Conservation (phyloP, 2,329 filamentous ascomycete genomes). For the Trichoderma sp. region DNA sequence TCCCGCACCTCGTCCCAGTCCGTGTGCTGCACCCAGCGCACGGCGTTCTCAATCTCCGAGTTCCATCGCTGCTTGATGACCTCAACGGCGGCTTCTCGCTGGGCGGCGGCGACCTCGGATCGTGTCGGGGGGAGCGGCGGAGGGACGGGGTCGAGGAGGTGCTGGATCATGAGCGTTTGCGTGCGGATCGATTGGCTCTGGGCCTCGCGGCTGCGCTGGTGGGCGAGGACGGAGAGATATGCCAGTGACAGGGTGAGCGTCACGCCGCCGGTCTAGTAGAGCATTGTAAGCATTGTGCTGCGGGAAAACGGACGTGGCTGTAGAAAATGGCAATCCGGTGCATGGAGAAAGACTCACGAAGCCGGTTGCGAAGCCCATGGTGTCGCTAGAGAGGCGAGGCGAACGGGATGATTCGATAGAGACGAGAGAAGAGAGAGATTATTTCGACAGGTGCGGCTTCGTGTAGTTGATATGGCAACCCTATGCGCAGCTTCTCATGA, state of each 20-base stretch:
- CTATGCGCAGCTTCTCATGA: conserved; percentile 40
- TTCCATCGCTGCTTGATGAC: conserved; percentile 79
- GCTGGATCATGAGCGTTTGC: conserved; percentile 57
- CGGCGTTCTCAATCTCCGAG: conserved; percentile 67
- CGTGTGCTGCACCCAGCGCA: conserved; percentile 65
- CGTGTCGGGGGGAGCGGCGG: conserved; percentile 53
- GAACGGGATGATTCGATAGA: neutral
- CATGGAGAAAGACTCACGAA: conserved; percentile 60
- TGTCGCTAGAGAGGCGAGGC: conserved; percentile 29
- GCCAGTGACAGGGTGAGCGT: conserved; percentile 73
- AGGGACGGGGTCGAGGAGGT: conserved; percentile 53
- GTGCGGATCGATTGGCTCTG: conserved; percentile 60
- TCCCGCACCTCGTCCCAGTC: conserved; percentile 67
- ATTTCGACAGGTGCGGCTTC: conserved; percentile 2
- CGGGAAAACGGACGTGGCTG: neutral
- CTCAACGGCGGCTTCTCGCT: conserved; percentile 62
- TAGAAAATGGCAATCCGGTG: neutral
- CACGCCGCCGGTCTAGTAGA: conserved; percentile 68
- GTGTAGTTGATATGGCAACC: neutral
- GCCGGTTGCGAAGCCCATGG: conserved; percentile 73
- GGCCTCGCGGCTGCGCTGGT: conserved; percentile 66
- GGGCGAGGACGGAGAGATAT: conserved; percentile 70
- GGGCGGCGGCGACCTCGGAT: conserved; percentile 53
- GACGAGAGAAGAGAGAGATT: conserved; percentile 23
- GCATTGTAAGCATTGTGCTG: conserved; percentile 22